Evolutionary conservation across 2,329 filamentous ascomycete genomes (phyloP), one percentile per base, ranked within the genome.

Genomic region (Calonectria pauciramosa): DNA sequence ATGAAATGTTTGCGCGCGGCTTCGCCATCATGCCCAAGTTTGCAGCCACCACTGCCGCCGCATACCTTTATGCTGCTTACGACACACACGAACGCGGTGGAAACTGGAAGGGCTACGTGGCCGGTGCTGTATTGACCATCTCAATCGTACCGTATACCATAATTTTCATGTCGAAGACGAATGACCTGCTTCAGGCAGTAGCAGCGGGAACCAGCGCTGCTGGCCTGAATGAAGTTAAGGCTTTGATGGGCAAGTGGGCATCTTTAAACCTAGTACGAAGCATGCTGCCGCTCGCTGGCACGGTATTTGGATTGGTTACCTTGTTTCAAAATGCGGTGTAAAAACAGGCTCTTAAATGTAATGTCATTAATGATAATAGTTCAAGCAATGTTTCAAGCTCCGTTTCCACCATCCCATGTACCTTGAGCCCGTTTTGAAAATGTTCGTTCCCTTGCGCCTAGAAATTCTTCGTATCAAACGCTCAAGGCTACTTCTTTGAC

Each of bases 111-210:
- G 82, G 83, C 1, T 84, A 84, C 65, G 80, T 77, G 11, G 80
- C 78, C 0, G 85, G 83, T 0, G 86, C 78, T 14, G 78, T 69
- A 13, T 79, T 85, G 51, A 81, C 84, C n/a, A 34, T 86, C 8
- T 77, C 75, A 41, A 87, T 87, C 44, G 81, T 87, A 36, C 86
- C 86, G 1, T 88, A 83, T 59, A 88, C 86, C 0, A 2, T 84
- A 14, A n/a, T 80, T 28, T 75, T 83, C 56, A 87, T 88, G 84
- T 78, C 69, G 16, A 70, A 77, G 9, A 87, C 85, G 6, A 88
- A 87, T 67, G 73, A 78, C 18, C 71, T 79, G 6, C 80, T 88
- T 47, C 79, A 80, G 16, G 77, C 77, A 28, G 76, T 79, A 0
- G 82, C 79, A 30, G 75, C 75, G 13, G 81, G 77, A 2, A 75